Evolutionary conservation across 371 early-diverging fungal species (phyloP), one percentile per base, ranked within the genome.

Genomic region (Rhizopus microsporus): DNA sequence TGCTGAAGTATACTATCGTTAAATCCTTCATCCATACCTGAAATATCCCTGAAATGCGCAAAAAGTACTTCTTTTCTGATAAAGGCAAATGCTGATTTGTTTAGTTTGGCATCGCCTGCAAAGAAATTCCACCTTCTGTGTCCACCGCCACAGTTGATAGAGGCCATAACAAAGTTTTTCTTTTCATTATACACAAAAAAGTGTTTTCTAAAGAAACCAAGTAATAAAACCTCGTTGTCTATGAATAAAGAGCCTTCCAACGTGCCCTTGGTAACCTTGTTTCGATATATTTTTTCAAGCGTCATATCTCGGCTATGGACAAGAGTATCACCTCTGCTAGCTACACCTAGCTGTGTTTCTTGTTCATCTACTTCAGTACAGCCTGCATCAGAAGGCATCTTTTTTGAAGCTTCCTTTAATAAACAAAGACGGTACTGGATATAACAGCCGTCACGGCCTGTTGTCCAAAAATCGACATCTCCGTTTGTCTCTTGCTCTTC

Each of bases 181-280:
- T 78, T 71, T 63, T 88, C 87, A 57, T 90, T 88, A 59, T 85
- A 88, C 0, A 88, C 82, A 66, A 89, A 89, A 54, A 88, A 84
- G 33, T 83, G 65, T 57, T 89, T 88, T 46, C 86, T 75, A 56
- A 80, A 90, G 62, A 90, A 90, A 0, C 91, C 91, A 8, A 86
- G 63, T 8, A 89, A 61, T 5, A 89, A 64, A 4, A 88, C 63
- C 40, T 83, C 78, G 6, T 73, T 80, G 43, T 87, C 82, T 50
- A 84, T 60, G 45, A 83, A 75, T 4, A 83, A 38, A 15, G 80
- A 71, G 31, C 81, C 74, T 64, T 90, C 90, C 16, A 88, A 56
- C 81, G 88, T 86, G 1, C 89, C 90, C 52, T 83, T 87, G 15
- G 90, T 90, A n/a, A 90, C 78, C 54, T 80, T 80, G 33, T 83